A percentile compares a stretch with the other conserved stretches of the same genome.
Evolutionary conservation across 1,284 basidiomycete species (phyloP).

Genomic region (Austroboletus sp.): DNA sequence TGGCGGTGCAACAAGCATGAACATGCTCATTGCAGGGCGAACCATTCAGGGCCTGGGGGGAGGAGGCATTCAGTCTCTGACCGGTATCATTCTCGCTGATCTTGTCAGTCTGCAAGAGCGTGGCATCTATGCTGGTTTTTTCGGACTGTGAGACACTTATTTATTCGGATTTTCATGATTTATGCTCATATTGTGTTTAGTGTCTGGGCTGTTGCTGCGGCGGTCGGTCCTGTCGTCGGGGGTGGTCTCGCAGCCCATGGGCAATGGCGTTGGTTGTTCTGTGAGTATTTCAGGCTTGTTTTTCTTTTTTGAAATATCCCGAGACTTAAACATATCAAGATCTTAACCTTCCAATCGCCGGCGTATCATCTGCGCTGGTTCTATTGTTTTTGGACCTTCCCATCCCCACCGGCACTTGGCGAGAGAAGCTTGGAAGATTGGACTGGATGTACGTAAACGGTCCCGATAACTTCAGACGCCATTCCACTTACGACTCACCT

Average conservation of each 20-base stretch:
- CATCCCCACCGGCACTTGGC: not conserved
- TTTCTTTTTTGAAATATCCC: not conserved
- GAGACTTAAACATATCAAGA: not conserved
- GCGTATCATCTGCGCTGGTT: not conserved
- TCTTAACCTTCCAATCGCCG: slow-evolving; percentile 6
- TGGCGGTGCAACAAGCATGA: slow-evolving; percentile 36
- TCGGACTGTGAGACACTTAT: slow-evolving; percentile 12
- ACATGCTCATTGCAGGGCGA: slow-evolving; percentile 35
- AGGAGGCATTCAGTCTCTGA: slow-evolving; percentile 33
- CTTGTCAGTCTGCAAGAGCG: slow-evolving; percentile 37
- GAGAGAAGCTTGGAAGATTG: slow-evolving; percentile 5
- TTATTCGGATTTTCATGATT: not conserved
- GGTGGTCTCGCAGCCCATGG: slow-evolving; percentile 33
- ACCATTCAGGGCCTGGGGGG: slow-evolving; percentile 35
- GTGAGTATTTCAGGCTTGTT: slow-evolving; percentile 1
- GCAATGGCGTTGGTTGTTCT: slow-evolving; percentile 40
- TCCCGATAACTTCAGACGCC: not conserved
- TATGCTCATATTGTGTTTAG: not conserved
- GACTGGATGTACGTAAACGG: slow-evolving; percentile 9
- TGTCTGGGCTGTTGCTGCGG: slow-evolving; percentile 8
- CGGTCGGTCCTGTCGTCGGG: slow-evolving; percentile 33
- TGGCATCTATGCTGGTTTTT: slow-evolving; percentile 33
- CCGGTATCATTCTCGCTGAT: slow-evolving; percentile 35
- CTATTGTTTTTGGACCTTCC: slow-evolving; percentile 2
- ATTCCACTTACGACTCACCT: not conserved